Base-by-base conservation (phyloP, 1,284 basidiomycete genomes). In the Agroathelia rolfsii region DNA sequence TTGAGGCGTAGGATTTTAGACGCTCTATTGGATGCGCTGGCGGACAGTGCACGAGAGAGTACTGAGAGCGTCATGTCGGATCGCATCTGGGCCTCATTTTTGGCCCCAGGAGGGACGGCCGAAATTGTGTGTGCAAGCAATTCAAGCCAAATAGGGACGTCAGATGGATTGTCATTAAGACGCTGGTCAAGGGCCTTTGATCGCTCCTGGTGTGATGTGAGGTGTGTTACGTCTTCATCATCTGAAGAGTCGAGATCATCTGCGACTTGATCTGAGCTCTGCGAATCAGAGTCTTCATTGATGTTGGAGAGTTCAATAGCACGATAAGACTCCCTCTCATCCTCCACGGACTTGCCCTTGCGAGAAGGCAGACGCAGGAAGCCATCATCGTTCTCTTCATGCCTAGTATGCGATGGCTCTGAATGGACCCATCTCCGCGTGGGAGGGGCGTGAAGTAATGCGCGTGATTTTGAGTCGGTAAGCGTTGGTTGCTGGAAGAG, bases 51-150 rank as follows among this genome's bases (percentile, higher is more conserved):
- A 29, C 77, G 75, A 1, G 62, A 53, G 16, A 89, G 58, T 19
- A 89, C 62, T 0, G 82, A 71, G 4, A 80, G 46, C 3, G 78
- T 59, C 39, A 86, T 75, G 41, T 88, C 83, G 4, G 76, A 66
- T 18, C 78, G 72, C 20, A 70, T 65, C 52, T 66, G 72, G 7
- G 59, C 56, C 4, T 77, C 69, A 46, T 81, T 79, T 53, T 78
- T 83, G 2, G 76, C 75, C 1, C 59, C 53, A 18, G 63, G 36
- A 3, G 81, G 71, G 23, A 79, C 59, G 6, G 66, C 64, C 0
- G 69, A 70, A 19, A 81, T 53, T 2, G 72, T 72, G 36, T 75
- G 67, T 2, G 66, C 63, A 14, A 86, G 53, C 13, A 88, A 59
- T 3, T 64, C 59, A n/a, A 85, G 54, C 85, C 86, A 89, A 6